Percentiles rank a stretch among this genome's conserved stretches.
These are phyloP conservation scores for Zea mays DNA, from an alignment of 176 grass and related monocot species.

Conservation along the genomic window DNA sequence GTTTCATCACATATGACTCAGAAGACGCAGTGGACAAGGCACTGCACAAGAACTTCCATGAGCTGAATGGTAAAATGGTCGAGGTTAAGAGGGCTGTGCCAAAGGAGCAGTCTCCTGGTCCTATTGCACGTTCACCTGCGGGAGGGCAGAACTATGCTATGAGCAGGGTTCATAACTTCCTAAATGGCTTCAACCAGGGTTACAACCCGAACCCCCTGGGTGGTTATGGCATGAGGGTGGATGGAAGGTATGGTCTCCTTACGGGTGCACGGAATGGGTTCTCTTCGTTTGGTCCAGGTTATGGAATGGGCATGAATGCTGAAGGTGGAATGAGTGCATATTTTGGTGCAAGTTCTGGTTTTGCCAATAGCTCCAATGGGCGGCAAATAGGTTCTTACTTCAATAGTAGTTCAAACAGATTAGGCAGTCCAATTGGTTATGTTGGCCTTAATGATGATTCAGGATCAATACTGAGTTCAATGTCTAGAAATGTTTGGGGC, in stretches of 20 bases:
- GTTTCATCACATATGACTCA: slow-evolving; percentile 96
- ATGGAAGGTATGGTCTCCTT: slow-evolving; percentile 74
- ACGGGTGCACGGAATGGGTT: slow-evolving; percentile 64
- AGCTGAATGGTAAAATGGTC: slow-evolving; percentile 95
- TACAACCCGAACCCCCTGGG: slow-evolving; percentile 63
- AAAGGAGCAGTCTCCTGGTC: slow-evolving; percentile 87
- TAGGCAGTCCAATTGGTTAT: slow-evolving; percentile 57
- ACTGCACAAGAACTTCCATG: slow-evolving; percentile 81
- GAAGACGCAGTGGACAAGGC: slow-evolving; percentile 85
- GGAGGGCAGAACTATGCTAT: slow-evolving; percentile 61
- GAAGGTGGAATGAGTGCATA: slow-evolving; percentile 56
- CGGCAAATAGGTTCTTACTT: slow-evolving; percentile 64
- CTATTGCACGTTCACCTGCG: slow-evolving; percentile 60
- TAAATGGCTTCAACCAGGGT: slow-evolving; percentile 73
- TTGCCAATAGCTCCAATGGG: slow-evolving; percentile 60
- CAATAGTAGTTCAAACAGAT: slow-evolving; percentile 68
- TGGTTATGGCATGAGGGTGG: slow-evolving; percentile 79
- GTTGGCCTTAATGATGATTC: slow-evolving; percentile 63
- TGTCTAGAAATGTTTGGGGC: slow-evolving; percentile 75
- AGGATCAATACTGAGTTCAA: slow-evolving; percentile 69
- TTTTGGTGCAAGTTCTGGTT: slow-evolving; percentile 60
- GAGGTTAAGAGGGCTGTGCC: slow-evolving; percentile 96
- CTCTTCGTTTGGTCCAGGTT: slow-evolving; percentile 65
- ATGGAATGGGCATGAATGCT: slow-evolving; percentile 71
- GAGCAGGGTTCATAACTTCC: slow-evolving; percentile 69